Evolutionary conservation across 2,329 filamentous ascomycete species (phyloP), one percentile per base, ranked within the genome.

Genomic region (Botrytis squamosa): DNA sequence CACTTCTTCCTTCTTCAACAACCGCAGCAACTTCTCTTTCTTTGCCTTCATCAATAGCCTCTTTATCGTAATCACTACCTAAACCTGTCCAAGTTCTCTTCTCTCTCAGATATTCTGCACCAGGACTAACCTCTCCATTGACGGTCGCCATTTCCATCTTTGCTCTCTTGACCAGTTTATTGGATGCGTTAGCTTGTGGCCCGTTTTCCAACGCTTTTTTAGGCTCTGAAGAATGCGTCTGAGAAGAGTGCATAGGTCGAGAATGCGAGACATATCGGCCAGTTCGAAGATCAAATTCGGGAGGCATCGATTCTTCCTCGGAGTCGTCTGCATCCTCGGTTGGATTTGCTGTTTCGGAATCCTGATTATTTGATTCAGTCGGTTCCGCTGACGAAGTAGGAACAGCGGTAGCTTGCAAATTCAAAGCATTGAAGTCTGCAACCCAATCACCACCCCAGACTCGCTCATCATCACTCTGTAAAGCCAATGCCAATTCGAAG

Each of bases 211-310:
- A 83, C 71, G 25, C 14, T 44, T 71, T 74, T 55, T 69, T 59
- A 55, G 62, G 8, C 44, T 59, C 68, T 14, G 75, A 62, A 10
- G 69, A 49, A 5, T 71, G 42, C 44, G 64, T 14, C 6, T 70
- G 57, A 14, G 65, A 62, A 7, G 73, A 75, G 7, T 85, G 85
- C 89, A 95, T 93, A 8, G 94, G 94, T 72, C 93, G 88, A 74
- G 92, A 92, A 77, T 92, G 90, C 20, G 90, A 92, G 60, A 97
- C 86, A 78, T 98, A 93, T 75, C 89, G 90, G 52, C 95, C 95
- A 2, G 95, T 98, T 20, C 95, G 88, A 16, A 98, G 87, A 82
- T 99, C 95, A 78, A 97, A 99, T 79, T 97, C 93, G 0, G 96
- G 96, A 0, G 94, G 90, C 77, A 92, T 90, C 1, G 92, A 94